These are phyloP conservation scores for Mycosphaerelloides madeirae DNA, from an alignment of 2,329 filamentous ascomycete genomes.

Conservation along the genomic window DNA sequence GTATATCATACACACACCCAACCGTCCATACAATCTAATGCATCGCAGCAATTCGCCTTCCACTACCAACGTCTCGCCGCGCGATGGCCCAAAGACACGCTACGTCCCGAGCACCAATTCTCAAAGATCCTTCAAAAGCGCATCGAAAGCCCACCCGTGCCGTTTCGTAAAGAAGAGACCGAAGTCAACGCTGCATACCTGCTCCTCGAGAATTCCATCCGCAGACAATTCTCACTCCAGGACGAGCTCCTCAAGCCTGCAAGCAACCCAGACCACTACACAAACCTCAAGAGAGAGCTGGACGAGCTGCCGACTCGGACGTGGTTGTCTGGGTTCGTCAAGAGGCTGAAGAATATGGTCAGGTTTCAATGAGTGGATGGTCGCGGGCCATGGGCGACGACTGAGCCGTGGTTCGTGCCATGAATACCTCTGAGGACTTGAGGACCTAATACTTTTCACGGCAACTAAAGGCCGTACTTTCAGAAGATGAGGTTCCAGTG, in stretches of 20 bases:
- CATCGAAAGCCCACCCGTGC: slow-evolving; percentile 30
- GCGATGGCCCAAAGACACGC: slow-evolving; percentile 48
- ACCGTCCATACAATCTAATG: background rate
- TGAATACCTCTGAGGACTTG: too few species aligned
- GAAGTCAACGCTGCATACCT: slow-evolving; percentile 57
- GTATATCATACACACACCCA: slow-evolving; percentile 5
- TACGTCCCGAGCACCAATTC: slow-evolving; percentile 44
- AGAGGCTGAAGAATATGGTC: slow-evolving; percentile 46
- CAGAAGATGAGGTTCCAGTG: too few species aligned
- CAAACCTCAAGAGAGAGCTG: slow-evolving; percentile 49
- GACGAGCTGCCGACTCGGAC: slow-evolving; percentile 49
- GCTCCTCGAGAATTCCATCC: slow-evolving; percentile 56
- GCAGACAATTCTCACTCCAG: slow-evolving; percentile 47
- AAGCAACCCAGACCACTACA: slow-evolving; percentile 51
- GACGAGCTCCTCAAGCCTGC: slow-evolving; percentile 45
- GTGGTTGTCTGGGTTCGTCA: slow-evolving; percentile 42
- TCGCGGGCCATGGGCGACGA: too few species aligned
- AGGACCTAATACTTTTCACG: too few species aligned
- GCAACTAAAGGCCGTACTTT: too few species aligned
- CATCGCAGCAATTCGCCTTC: slow-evolving; percentile 32
- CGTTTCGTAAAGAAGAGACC: slow-evolving; percentile 34
- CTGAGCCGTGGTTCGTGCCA: too few species aligned
- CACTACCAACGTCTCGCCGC: slow-evolving; percentile 48
- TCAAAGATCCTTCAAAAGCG: slow-evolving; percentile 43
- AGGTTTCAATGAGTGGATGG: slow-evolving; percentile 36